Evolutionary conservation across 192 early-diverging fungal species (phyloP).

Genomic region (Coemansia sp.): DNA sequence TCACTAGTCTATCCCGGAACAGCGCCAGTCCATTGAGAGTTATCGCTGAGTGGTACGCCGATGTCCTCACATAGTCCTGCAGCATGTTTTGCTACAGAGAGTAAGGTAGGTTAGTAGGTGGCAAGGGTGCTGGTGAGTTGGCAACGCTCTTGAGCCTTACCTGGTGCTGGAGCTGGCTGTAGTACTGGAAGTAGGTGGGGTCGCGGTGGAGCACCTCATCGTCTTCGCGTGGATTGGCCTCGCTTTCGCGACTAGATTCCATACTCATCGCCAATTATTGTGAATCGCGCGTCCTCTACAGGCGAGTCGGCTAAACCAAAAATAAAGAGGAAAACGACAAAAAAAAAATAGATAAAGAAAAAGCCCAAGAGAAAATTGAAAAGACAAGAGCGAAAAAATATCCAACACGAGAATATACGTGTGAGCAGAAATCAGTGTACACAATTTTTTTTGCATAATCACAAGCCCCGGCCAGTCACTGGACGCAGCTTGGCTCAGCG

Average conservation of each 20-base stretch:
- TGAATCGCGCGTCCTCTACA: conserved; percentile 1
- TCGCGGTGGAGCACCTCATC: conserved; percentile 47
- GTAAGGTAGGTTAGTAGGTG: neutral
- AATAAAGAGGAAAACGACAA: neutral
- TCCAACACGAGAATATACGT: neutral
- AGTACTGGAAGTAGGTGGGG: conserved; percentile 52
- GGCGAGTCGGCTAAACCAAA: neutral
- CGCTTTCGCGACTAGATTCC: neutral
- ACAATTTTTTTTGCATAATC: neutral
- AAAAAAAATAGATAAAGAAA: neutral
- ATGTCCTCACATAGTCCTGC: conserved; percentile 92
- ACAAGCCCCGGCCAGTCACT: conserved; percentile 1
- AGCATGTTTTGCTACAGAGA: conserved; percentile 91
- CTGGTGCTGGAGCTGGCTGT: conserved; percentile 53
- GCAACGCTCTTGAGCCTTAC: conserved; percentile 11
- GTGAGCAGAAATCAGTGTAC: neutral
- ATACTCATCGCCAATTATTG: conserved; percentile 6
- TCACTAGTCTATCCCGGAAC: conserved; percentile 79
- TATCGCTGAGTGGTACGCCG: conserved; percentile 91
- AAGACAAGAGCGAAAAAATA: neutral
- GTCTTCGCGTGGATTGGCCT: conserved; percentile 30
- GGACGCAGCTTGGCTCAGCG: conserved; percentile 58
- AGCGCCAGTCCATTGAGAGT: conserved; percentile 68
- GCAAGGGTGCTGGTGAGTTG: neutral
- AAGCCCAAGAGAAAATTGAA: neutral